Conservation (phyloP, 2,329 filamentous ascomycete genomes). For the Hysterium pulicare region DNA sequence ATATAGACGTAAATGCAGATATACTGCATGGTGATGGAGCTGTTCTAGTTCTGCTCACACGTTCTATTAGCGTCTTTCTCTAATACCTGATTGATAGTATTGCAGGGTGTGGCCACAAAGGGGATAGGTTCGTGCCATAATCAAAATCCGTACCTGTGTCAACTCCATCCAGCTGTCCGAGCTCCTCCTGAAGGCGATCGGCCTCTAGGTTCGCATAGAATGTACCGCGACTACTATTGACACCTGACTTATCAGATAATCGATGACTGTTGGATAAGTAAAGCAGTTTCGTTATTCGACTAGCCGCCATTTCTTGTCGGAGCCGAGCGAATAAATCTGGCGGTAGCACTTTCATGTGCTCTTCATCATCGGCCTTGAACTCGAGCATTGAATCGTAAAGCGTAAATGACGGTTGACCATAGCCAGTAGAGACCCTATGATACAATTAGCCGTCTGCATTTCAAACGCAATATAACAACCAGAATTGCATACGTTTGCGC, state of each 20-base stretch:
- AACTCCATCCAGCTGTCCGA: slow-evolving; percentile 29
- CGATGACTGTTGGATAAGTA: slow-evolving; percentile 31
- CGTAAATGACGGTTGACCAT: slow-evolving; percentile 76
- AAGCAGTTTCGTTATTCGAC: slow-evolving; percentile 36
- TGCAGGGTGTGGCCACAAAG: slow-evolving; percentile 25
- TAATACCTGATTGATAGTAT: slow-evolving; percentile 48
- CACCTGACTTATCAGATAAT: slow-evolving; percentile 23
- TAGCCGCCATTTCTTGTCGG: slow-evolving; percentile 38
- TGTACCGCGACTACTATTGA: slow-evolving; percentile 17
- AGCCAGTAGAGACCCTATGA: slow-evolving; percentile 70
- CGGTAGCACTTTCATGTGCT: slow-evolving; percentile 35
- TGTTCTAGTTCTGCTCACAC: slow-evolving; percentile 47
- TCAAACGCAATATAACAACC: background rate
- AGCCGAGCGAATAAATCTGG: slow-evolving; percentile 35
- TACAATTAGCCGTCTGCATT: slow-evolving; percentile 8
- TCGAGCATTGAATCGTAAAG: slow-evolving; percentile 70
- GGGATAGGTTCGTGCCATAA: background rate
- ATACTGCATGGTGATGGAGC: slow-evolving; percentile 69
- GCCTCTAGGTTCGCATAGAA: slow-evolving; percentile 35
- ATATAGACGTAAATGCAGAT: slow-evolving; percentile 71
- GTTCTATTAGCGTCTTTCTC: too few relatives aligned
- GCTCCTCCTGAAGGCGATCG: slow-evolving; percentile 34
- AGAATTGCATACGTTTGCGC: slow-evolving; percentile 58
- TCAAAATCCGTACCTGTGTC: slow-evolving; percentile 21
- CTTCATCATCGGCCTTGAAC: slow-evolving; percentile 35